These are phyloP conservation scores for Ustilago tritici DNA, from an alignment of 1,284 basidiomycete genomes.

Conservation along the genomic window DNA sequence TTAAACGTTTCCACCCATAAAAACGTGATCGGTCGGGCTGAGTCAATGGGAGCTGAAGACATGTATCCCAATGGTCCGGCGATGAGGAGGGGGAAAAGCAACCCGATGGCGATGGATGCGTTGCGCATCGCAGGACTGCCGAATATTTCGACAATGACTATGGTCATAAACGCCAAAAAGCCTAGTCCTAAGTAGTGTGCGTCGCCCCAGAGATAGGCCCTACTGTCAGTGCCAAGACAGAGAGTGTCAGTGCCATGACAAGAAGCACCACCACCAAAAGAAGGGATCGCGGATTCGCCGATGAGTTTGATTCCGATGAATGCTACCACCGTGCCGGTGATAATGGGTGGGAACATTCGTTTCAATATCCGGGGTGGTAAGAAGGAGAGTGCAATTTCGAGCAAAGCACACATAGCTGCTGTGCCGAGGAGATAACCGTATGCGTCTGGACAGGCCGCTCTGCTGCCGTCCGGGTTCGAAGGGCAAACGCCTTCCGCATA, in stretches of 20 bases:
- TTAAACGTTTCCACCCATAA: conserved; percentile 82
- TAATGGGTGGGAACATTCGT: conserved; percentile 82
- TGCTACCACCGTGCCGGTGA: conserved; percentile 73
- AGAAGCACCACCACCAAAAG: conserved; percentile 82
- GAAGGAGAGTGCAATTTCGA: conserved; percentile 83
- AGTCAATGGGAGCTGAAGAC: conserved; percentile 39
- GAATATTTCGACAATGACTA: conserved; percentile 80
- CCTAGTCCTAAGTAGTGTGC: conserved; percentile 86
- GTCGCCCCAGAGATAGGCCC: conserved; percentile 77
- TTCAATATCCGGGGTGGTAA: conserved; percentile 75
- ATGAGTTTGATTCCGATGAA: conserved; percentile 80
- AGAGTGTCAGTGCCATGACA: conserved; percentile 75
- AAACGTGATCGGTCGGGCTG: conserved; percentile 54
- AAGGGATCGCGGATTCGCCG: conserved; percentile 78
- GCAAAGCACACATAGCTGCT: conserved; percentile 81
- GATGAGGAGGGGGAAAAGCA: conserved; percentile 60
- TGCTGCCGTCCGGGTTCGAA: conserved; percentile 75
- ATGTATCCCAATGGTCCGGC: conserved; percentile 61
- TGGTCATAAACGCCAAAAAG: conserved; percentile 82
- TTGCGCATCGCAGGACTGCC: conserved; percentile 82
- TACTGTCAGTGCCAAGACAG: conserved; percentile 73
- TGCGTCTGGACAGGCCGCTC: conserved; percentile 74
- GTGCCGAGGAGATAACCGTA: conserved; percentile 75
- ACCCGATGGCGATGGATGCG: conserved; percentile 70
- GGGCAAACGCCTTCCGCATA: conserved; percentile 84